These are phyloP conservation scores for Citrus australasica DNA, from an alignment of 345 rosid genomes.

Conservation along the genomic window DNA sequence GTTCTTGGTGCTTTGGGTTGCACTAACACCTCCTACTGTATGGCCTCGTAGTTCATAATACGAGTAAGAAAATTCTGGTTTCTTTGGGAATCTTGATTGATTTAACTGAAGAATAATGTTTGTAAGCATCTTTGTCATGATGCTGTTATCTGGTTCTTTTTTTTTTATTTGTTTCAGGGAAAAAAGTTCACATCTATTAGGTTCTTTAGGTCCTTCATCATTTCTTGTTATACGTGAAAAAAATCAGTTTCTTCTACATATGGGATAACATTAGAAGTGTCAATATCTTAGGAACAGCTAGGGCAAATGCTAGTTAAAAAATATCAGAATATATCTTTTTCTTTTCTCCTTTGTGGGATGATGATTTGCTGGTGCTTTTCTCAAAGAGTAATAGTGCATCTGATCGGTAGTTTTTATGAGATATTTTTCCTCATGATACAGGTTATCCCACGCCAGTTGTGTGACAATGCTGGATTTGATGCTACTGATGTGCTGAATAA, in stretches of 20 bases:
- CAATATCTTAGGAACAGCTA: neutral
- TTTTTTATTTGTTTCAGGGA: neutral
- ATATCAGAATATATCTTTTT: neutral
- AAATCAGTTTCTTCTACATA: neutral
- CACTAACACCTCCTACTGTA: neutral
- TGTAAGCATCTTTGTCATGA: neutral
- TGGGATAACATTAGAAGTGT: neutral
- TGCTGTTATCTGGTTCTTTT: neutral
- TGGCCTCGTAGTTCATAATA: neutral
- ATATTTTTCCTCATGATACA: conserved; percentile 25
- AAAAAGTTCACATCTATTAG: neutral
- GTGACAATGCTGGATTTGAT: conserved; percentile 99
- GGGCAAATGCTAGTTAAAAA: neutral
- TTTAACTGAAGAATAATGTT: neutral
- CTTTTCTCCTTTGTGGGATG: neutral
- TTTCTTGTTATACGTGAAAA: neutral
- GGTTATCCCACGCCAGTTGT: conserved; percentile 95
- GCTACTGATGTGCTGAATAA: conserved; percentile 98
- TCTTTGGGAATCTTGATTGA: neutral
- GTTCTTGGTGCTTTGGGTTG: neutral
- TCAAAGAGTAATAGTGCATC: neutral
- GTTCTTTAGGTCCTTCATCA: neutral
- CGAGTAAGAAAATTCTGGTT: neutral
- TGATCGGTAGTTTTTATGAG: neutral
- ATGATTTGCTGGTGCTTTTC: neutral